Evolutionary conservation across 1,284 basidiomycete genomes (phyloP).

Genomic region (Trichosporon sp.): DNA sequence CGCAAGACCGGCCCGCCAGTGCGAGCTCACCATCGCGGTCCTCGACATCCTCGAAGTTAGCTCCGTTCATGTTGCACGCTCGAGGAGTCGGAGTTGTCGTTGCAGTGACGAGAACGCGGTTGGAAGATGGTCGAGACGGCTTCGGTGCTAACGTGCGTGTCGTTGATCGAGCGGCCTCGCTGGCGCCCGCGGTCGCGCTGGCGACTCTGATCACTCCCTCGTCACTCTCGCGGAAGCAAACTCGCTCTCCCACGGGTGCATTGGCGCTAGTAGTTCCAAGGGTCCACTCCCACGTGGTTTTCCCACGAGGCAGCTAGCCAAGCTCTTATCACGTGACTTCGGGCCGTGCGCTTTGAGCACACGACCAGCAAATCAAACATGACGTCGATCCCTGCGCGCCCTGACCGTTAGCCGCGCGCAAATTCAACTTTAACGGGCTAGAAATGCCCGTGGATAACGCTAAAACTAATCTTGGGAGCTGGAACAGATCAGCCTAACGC

Average conservation of each 20-base stretch:
- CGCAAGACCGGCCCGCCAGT: background rate
- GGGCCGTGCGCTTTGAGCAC: background rate
- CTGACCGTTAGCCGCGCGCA: background rate
- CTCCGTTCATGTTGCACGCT: conserved; percentile 35
- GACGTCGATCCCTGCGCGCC: background rate
- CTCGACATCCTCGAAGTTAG: conserved; percentile 54
- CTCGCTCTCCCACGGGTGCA: background rate
- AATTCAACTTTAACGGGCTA: background rate
- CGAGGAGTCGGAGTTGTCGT: background rate
- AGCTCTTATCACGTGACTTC: background rate
- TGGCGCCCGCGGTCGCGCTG: background rate
- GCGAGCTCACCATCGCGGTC: conserved; percentile 56
- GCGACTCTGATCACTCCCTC: background rate
- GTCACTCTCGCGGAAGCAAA: conserved; percentile 4
- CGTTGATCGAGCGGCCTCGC: background rate
- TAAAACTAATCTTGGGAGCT: background rate
- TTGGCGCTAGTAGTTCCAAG: too few species aligned
- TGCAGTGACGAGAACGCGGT: conserved; percentile 4
- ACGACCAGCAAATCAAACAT: background rate
- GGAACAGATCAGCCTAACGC: background rate
- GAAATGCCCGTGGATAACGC: background rate
- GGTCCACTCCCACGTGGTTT: background rate
- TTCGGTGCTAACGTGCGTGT: background rate
- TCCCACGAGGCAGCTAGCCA: background rate
- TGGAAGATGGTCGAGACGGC: background rate